These are phyloP conservation scores for Guadua angustifolia DNA, from an alignment of 176 grass and related monocot species.

Conservation along the genomic window DNA sequence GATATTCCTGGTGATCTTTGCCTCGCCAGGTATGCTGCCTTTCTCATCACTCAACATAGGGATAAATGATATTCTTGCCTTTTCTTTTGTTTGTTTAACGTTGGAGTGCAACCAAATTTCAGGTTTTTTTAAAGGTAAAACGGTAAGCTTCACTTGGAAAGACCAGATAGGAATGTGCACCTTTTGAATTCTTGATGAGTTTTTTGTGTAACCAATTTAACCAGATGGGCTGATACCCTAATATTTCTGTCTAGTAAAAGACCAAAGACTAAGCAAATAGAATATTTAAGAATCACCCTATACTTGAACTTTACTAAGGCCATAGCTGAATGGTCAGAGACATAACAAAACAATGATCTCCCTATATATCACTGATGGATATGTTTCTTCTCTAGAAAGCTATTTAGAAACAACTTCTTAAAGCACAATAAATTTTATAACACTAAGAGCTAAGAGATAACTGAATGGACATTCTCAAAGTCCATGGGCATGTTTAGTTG, in stretches of 20 bases:
- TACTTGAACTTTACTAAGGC: neutral
- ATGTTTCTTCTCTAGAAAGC: neutral
- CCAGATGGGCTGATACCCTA: neutral
- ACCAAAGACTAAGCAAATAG: neutral
- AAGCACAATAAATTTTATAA: neutral
- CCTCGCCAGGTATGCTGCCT: slow-evolving; percentile 65
- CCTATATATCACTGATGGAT: neutral
- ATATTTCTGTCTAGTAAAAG: neutral
- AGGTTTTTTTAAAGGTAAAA: neutral
- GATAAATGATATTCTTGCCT: neutral
- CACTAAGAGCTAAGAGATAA: neutral
- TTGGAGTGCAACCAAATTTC: neutral
- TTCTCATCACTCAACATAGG: slow-evolving; percentile 6
- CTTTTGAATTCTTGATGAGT: slow-evolving; percentile 6
- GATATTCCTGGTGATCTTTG: slow-evolving; percentile 73
- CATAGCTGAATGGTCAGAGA: neutral
- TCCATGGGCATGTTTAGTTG: neutral
- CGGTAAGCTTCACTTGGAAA: slow-evolving; percentile 21
- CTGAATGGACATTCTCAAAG: neutral
- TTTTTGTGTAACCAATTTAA: slow-evolving; percentile 12
- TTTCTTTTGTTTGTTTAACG: neutral
- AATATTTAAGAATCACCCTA: neutral
- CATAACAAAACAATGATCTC: neutral
- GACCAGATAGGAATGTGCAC: neutral
- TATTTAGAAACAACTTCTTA: neutral